Conservation (phyloP, 2,329 filamentous ascomycete species). For the Hymenoscyphus repandus region DNA sequence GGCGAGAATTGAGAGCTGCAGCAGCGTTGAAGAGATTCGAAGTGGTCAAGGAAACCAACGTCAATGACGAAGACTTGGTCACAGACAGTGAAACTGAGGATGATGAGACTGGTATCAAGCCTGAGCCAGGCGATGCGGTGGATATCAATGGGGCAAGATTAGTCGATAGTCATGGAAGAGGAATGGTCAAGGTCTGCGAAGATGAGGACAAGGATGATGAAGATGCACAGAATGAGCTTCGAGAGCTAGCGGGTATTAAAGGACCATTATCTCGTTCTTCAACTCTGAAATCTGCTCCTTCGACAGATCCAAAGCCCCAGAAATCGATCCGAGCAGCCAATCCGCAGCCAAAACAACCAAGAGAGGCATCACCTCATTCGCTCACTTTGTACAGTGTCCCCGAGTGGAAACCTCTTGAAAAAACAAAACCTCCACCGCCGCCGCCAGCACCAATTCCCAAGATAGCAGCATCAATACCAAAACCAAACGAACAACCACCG, state of each 20-base stretch:
- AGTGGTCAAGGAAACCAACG: conserved; percentile 34
- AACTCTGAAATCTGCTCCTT: conserved; percentile 1
- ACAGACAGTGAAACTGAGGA: conserved; percentile 41
- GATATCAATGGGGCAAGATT: conserved; percentile 62
- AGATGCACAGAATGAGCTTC: conserved; percentile 56
- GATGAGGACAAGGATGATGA: conserved; percentile 58
- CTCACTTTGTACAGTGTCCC: conserved; percentile 2
- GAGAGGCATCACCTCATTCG: neutral
- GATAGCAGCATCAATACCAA: neutral
- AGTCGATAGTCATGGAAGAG: conserved; percentile 59
- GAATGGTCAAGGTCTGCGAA: conserved; percentile 70
- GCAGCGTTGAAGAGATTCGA: conserved; percentile 56
- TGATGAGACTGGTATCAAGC: conserved; percentile 39
- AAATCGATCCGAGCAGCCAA: too few relatives aligned
- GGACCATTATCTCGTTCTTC: conserved; percentile 1
- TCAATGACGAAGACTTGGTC: conserved; percentile 34
- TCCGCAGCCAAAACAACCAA: too few relatives aligned
- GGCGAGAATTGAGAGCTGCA: conserved; percentile 54
- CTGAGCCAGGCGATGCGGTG: conserved; percentile 46
- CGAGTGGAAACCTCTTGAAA: conserved; percentile 13
- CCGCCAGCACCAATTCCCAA: neutral
- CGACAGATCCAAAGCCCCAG: too few relatives aligned
- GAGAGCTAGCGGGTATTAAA: conserved; percentile 54
- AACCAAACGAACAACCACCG: neutral
- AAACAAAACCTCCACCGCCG: neutral